Evolutionary conservation across 73 alveolate genomes (phyloP), one percentile per base, ranked within the genome.

Genomic region (Paramecium pentaurelia): DNA sequence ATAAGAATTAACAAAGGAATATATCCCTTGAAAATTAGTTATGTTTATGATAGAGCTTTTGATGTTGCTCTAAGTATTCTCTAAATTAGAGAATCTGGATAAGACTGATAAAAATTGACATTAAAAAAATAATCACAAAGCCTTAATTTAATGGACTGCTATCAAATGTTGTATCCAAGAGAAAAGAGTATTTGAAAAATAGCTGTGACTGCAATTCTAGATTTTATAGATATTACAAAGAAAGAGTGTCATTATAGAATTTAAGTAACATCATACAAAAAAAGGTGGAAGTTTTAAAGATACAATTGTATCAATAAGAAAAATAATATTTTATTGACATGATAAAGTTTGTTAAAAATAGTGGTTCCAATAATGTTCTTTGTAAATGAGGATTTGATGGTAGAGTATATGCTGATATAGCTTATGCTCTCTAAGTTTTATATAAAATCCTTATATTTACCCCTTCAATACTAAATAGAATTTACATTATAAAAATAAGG

Each of bases 211-310:
- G 99, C 99, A 42, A 99, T 98, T 30, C 94, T 98, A 32, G 95
- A 97, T 38, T 99, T 98, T 36, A 99, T 99, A 51, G 99, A 98
- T 94, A 92, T 96, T 80, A 96, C 93, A 45, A 22, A 98, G 99
- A 95, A 96, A 92, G 92, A 99, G 98, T 86, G 99, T 98, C 77
- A 98, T 98, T 97, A 97, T 98, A 83, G 99, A 98, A 64, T 96
- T 96, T 85, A 98, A 98, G 92, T 97, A 98, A 97, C 51, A 87
- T 34, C 40, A 92, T 86, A 99, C 98, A 34, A 98, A 98, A 96
- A 96, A 98, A 10, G 99, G 99, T 14, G 99, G 99, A 42, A 85
- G 77, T 25, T 22, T 87, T 59, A 99, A 97, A 93, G 99, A 98
- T 86, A 95, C 99, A 38, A 97, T 97, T 98, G 38, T 96, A 98